Evolutionary conservation across 2,329 filamentous ascomycete genomes (phyloP).

Genomic region (Neurospora sp.): DNA sequence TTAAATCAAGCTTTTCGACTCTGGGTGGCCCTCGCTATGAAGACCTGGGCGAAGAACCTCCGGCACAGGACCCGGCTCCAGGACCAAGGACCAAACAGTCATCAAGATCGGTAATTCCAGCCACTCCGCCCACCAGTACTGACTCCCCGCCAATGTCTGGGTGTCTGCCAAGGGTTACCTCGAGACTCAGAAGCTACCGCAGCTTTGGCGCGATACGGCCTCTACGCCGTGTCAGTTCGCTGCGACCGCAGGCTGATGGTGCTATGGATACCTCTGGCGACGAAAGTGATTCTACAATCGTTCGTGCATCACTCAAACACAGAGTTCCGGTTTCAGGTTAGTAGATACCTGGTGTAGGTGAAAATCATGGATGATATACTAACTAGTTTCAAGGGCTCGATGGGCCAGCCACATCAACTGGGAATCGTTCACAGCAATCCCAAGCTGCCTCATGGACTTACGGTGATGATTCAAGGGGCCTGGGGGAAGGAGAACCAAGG

Average conservation of each 20-base stretch:
- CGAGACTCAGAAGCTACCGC: constrained; percentile 7
- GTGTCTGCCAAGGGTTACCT: constrained; percentile 5
- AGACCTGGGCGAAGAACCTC: neutral
- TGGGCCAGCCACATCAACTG: neutral
- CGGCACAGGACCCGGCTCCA: neutral
- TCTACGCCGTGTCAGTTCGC: constrained; percentile 5
- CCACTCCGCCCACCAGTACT: neutral
- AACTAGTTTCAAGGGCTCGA: neutral
- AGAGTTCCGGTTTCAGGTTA: neutral
- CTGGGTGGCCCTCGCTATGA: neutral
- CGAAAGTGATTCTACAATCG: neutral
- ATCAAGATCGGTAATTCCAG: neutral
- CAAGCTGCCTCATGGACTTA: neutral
- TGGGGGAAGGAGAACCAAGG: constrained; percentile 13
- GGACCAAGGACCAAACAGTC: neutral
- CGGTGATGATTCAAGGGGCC: neutral
- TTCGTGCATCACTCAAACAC: neutral
- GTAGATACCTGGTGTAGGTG: neutral
- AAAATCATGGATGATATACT: neutral
- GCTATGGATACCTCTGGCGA: neutral
- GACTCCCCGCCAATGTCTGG: neutral
- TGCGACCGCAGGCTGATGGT: constrained; percentile 1
- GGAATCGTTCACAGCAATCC: neutral
- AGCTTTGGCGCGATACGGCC: constrained; percentile 4
- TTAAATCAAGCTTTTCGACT: neutral